These are phyloP conservation scores for Eucalyptus shirleyi DNA, from an alignment of 345 rosid genomes.

Conservation along the genomic window DNA sequence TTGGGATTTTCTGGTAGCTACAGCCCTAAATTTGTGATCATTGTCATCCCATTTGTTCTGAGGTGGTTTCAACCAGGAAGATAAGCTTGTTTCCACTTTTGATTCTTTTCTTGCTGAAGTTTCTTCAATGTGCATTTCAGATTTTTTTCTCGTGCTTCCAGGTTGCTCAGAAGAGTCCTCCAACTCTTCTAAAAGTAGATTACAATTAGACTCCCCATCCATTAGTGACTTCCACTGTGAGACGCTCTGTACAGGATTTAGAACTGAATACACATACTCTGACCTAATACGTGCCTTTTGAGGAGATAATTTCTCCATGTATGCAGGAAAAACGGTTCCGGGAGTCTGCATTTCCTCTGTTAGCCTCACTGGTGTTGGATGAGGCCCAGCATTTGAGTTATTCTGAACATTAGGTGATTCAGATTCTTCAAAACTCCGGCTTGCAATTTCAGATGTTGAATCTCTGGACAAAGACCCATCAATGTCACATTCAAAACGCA, in stretches of 20 bases:
- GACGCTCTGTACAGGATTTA: conserved; percentile 32
- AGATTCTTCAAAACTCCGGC: conserved; percentile 12
- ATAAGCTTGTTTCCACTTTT: conserved; percentile 36
- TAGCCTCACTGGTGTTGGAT: conserved; percentile 62
- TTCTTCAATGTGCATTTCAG: conserved; percentile 9
- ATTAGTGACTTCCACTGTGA: conserved; percentile 22
- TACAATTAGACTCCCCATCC: conserved; percentile 11
- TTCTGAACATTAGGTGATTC: conserved; percentile 9
- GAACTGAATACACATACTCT: conserved; percentile 55
- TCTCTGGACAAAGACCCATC: conserved; percentile 24
- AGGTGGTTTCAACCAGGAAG: conserved; percentile 45
- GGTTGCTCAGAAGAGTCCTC: conserved; percentile 14
- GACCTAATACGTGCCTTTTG: conserved; percentile 61
- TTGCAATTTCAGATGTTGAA: conserved; percentile 21
- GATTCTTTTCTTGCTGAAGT: conserved; percentile 5
- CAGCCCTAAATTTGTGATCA: neutral
- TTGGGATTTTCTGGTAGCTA: conserved; percentile 2
- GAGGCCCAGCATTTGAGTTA: conserved; percentile 30
- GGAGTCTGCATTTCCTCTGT: conserved; percentile 98
- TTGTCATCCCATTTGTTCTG: neutral
- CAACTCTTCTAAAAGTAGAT: conserved; percentile 7
- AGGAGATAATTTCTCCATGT: conserved; percentile 21
- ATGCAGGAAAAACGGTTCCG: conserved; percentile 72
- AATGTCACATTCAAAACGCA: conserved; percentile 38
- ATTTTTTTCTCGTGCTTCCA: conserved; percentile 15